Evolutionary conservation across 371 early-diverging fungal species (phyloP), one percentile per base, ranked within the genome.

Genomic region (Circinella minor): DNA sequence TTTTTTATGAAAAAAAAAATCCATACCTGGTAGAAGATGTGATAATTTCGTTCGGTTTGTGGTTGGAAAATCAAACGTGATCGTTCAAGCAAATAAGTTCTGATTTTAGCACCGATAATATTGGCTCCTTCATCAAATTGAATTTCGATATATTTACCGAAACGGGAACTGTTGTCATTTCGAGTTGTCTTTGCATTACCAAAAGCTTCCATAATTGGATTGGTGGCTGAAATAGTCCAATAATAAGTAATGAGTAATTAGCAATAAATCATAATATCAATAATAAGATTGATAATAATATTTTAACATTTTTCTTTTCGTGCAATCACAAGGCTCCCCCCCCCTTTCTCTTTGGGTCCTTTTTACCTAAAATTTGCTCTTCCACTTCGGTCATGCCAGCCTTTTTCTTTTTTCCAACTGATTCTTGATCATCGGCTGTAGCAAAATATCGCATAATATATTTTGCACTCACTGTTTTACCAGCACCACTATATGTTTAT

Each of bases 151-250:
- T 96, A 99, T 88, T 99, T 99, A 71, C 99, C 99, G 81, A 99
- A 99, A 18, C 99, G 91, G 66, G 98, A 97, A 68, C 93, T 92
- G 86, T 99, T 99, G 81, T 99, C 97, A 82, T 99, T 99, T 72
- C 98, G 90, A 1, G 96, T 94, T 17, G 99, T 99, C 82, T 99
- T 99, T 68, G 99, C 97, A 88, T 99, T 99, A 78, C 99, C 99
- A 84, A 99, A 99, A 27, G 98, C 94, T 90, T 99, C 99, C 86
- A 99, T 92, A 74, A 99, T 95, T 9, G 99, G 99, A 79, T 99
- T 99, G 69, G 99, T 96, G 10, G 98, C 93, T 84, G 27, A 27
- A 27, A 27, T 27, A 27, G 27, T 27, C 2, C 2, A 27, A 27
- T 27, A 2, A 2, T 27, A 27, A 27, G 2, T 27, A 27, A 27